Conservation (phyloP, 495 filamentous ascomycete species). For the Aspergillus coremiiformis region DNA sequence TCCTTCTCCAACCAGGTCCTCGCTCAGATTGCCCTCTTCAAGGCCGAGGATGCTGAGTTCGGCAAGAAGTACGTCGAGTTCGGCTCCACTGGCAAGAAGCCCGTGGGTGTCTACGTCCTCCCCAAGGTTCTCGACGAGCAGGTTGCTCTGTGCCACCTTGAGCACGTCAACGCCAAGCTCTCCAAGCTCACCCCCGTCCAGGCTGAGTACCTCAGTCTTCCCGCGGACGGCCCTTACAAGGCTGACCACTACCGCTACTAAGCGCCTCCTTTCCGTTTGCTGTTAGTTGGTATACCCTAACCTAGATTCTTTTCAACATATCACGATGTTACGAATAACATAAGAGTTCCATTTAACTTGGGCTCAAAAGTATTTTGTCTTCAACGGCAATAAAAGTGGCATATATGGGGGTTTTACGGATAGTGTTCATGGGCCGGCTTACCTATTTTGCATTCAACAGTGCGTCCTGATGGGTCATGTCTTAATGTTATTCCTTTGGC, state of each 20-base stretch:
- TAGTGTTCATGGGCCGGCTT: constrained; percentile 31
- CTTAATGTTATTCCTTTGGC: constrained; percentile 19
- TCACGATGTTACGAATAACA: constrained; percentile 55
- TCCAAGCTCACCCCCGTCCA: constrained; percentile 75
- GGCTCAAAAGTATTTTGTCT: constrained; percentile 54
- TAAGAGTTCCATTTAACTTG: constrained; percentile 42
- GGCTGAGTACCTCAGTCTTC: constrained; percentile 87
- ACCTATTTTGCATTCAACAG: constrained; percentile 46
- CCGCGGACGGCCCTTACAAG: constrained; percentile 88
- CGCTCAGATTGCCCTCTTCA: constrained; percentile 97
- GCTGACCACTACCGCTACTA: constrained; percentile 61
- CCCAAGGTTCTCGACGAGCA: constrained; percentile 99
- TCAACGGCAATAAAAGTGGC: constrained; percentile 56
- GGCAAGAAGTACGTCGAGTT: constrained; percentile 93
- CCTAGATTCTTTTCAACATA: constrained; percentile 55
- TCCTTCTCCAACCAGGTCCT: constrained; percentile 99
- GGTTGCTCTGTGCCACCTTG: constrained; percentile 87
- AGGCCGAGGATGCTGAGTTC: constrained; percentile 81
- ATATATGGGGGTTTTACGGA: constrained; percentile 32
- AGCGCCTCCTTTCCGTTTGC: constrained; percentile 21
- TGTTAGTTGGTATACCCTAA: constrained; percentile 37
- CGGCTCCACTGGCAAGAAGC: constrained; percentile 82
- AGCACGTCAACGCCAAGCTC: constrained; percentile 92
- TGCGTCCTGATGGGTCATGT: constrained; percentile 32
- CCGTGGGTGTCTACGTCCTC: constrained; percentile 88